These are phyloP conservation scores for Schizophyllum amplum DNA, from an alignment of 1,284 basidiomycete genomes.

Conservation along the genomic window DNA sequence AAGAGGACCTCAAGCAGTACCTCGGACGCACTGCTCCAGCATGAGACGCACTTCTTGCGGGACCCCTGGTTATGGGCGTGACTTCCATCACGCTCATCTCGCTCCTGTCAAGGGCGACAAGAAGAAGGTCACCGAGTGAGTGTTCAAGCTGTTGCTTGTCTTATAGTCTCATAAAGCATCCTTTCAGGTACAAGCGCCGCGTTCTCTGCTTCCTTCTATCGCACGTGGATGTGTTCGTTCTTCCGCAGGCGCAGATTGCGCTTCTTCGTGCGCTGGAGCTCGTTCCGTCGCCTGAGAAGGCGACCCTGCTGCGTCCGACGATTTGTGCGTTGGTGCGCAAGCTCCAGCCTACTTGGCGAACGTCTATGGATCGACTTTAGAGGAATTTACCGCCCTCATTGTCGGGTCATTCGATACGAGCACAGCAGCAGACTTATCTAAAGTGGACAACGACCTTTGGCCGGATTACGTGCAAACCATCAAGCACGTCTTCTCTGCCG, in stretches of 20 bases:
- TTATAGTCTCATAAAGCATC: background rate
- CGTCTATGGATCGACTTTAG: constrained; percentile 20
- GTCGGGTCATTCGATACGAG: constrained; percentile 50
- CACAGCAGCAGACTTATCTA: constrained; percentile 36
- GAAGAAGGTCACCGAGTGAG: constrained; percentile 58
- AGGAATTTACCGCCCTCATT: constrained; percentile 40
- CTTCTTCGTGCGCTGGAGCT: constrained; percentile 54
- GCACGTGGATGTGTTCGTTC: constrained; percentile 62
- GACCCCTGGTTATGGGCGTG: constrained; percentile 58
- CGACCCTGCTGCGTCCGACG: constrained; percentile 56
- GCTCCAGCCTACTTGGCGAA: background rate
- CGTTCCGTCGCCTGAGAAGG: constrained; percentile 60
- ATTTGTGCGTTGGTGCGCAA: constrained; percentile 34
- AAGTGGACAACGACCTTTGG: constrained; percentile 39
- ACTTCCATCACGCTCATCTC: constrained; percentile 60
- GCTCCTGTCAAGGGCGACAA: constrained; percentile 37
- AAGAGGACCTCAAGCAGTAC: constrained; percentile 65
- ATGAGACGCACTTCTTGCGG: constrained; percentile 57
- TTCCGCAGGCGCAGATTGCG: constrained; percentile 40
- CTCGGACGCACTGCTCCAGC: constrained; percentile 45
- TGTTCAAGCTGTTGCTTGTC: constrained; percentile 11
- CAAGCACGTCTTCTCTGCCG: background rate
- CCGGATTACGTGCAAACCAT: constrained; percentile 24
- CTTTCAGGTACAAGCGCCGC: constrained; percentile 61
- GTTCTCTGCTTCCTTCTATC: constrained; percentile 79